Conservation (phyloP, 495 filamentous ascomycete genomes). For the Talaromyces ruber region DNA sequence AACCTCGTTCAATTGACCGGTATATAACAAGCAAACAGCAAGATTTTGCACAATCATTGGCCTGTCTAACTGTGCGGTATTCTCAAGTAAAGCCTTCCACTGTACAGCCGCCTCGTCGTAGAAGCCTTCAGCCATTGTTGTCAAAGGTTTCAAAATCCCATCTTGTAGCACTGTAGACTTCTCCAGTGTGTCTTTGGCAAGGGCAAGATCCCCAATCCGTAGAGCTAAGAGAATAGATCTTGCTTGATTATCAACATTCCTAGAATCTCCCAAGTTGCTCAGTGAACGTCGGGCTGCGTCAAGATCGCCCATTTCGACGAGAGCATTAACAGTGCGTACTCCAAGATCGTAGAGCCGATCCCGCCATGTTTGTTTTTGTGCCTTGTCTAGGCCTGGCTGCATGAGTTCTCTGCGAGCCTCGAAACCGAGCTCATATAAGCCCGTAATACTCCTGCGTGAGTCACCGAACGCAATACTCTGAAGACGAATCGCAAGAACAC, state of each 20-base stretch:
- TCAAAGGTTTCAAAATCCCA: conserved; percentile 50
- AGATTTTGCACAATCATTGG: conserved; percentile 65
- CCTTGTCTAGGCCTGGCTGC: conserved; percentile 16
- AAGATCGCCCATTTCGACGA: conserved; percentile 89
- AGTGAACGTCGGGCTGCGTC: conserved; percentile 67
- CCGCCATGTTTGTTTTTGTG: conserved; percentile 54
- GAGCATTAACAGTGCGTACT: conserved; percentile 63
- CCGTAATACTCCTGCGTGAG: conserved; percentile 72
- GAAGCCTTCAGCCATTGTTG: conserved; percentile 70
- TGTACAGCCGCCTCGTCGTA: conserved; percentile 52
- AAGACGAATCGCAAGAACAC: conserved; percentile 70
- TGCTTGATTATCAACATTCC: conserved; percentile 23
- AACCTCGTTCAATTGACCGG: conserved; percentile 67
- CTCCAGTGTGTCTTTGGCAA: conserved; percentile 44
- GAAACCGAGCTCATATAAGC: conserved; percentile 77
- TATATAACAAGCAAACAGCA: conserved; percentile 76
- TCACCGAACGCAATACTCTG: conserved; percentile 81
- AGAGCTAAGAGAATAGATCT: conserved; percentile 61
- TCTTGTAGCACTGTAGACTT: conserved; percentile 15
- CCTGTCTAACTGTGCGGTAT: conserved; percentile 21
- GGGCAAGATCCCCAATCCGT: conserved; percentile 64
- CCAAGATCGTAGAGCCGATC: conserved; percentile 64
- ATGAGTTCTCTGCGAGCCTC: conserved; percentile 57
- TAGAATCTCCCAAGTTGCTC: conserved; percentile 25
- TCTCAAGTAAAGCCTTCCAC: conserved; percentile 51